phyloP scores from a whole-genome alignment of 139 green algal genomes.

The Nannochloris sp. region DNA sequence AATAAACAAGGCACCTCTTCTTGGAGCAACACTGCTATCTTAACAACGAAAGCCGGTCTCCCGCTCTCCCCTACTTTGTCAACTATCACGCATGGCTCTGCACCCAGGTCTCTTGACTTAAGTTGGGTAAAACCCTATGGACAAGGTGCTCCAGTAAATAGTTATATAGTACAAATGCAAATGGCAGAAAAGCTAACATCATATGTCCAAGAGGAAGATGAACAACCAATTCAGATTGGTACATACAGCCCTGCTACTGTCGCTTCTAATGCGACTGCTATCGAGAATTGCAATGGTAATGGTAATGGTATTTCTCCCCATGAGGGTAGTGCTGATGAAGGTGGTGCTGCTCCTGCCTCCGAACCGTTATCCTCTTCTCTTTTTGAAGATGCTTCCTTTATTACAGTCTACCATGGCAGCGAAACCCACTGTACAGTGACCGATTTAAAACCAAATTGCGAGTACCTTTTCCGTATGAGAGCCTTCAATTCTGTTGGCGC shows the following conservation, averaged over 20 bases:
- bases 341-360: no score
- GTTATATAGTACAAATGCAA: conserved; percentile 36
- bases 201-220: not conserved
- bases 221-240: no score
- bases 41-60: conserved; percentile 10
- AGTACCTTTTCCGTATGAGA: conserved; percentile 42
- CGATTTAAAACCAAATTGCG: conserved; percentile 32
- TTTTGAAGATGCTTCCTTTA: conserved; percentile 11
- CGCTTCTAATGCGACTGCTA: no score
- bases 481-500: conserved; percentile 39
- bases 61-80: conserved; percentile 15
- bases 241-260: no score
- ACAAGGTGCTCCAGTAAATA: conserved; percentile 32
- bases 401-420: conserved; percentile 32
- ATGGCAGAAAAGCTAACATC: not conserved
- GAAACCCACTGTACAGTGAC: conserved; percentile 13
- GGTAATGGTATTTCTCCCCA: no score
- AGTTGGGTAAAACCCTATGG: conserved; percentile 29
- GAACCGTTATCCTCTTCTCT: no score
- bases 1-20: conserved; percentile 39
- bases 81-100: not conserved
- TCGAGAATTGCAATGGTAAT: no score
- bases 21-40: conserved; percentile 14
- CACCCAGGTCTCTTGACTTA: conserved; percentile 15
- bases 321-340: no score